A percentile compares a stretch with the other conserved stretches of the same genome.
Evolutionary conservation across 2,329 filamentous ascomycete species (phyloP).

Genomic region (Trichoderma aggressivum): DNA sequence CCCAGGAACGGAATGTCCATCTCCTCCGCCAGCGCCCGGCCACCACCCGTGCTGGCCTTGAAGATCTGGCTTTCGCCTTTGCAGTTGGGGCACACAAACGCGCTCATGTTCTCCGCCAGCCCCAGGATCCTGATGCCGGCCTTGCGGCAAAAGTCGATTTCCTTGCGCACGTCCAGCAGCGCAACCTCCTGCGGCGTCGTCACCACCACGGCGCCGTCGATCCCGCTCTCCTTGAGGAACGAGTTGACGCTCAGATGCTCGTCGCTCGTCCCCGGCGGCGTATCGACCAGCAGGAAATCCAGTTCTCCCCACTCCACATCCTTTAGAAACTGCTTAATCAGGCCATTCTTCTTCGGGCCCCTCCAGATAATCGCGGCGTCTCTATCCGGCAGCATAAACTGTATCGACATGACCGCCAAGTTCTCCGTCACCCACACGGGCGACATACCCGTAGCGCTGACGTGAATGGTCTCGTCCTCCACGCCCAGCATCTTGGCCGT

Average conservation of each 20-base stretch:
- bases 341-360: constrained; percentile 95
- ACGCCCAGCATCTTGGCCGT: constrained; percentile 99
- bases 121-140: constrained; percentile 86
- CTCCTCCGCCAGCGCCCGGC: constrained; percentile 73
- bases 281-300: constrained; percentile 91
- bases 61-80: constrained; percentile 82
- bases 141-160: constrained; percentile 96
- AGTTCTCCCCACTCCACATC: constrained; percentile 97
- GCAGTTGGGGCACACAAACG: constrained; percentile 94
- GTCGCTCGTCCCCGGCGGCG: constrained; percentile 90
- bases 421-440: constrained; percentile 96
- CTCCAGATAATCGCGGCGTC: constrained; percentile 98
- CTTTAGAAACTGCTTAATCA: constrained; percentile 97
- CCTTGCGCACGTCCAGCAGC: constrained; percentile 89
- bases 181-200: constrained; percentile 94
- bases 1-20: constrained; percentile 87
- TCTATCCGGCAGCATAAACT: constrained; percentile 93
- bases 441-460: constrained; percentile 84
- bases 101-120: constrained; percentile 96
- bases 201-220: constrained; percentile 89
- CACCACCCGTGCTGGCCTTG: constrained; percentile 85
- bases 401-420: constrained; percentile 91
- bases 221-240: constrained; percentile 83
- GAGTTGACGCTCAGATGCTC: constrained; percentile 94
- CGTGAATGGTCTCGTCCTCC: constrained; percentile 87